These are phyloP conservation scores for Aquilaria malaccensis DNA, from an alignment of 345 rosid genomes.

Conservation along the genomic window DNA sequence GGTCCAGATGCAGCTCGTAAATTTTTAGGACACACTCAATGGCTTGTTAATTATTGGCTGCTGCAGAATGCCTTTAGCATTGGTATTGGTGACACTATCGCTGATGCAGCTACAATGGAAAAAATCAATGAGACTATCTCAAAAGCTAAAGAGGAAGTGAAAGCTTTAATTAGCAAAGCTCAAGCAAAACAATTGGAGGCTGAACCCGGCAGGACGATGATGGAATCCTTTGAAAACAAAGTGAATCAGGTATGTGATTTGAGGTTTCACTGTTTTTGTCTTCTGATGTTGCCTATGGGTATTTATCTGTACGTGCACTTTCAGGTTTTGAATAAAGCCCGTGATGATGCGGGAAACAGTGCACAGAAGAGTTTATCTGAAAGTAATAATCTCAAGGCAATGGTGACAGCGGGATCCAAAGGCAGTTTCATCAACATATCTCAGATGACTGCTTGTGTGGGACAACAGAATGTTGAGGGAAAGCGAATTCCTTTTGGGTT, in stretches of 20 bases:
- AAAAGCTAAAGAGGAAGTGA: constrained; percentile 76
- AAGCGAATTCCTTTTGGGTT: constrained; percentile 91
- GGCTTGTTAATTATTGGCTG: constrained; percentile 99
- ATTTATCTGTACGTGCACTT: not conserved
- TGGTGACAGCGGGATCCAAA: constrained; percentile 97
- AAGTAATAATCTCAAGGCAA: constrained; percentile 91
- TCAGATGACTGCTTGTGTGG: constrained; percentile 96
- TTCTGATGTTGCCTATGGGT: not conserved
- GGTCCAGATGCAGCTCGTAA: constrained; percentile 99
- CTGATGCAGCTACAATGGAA: constrained; percentile 94
- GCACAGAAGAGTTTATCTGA: constrained; percentile 89
- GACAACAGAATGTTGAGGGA: constrained; percentile 97
- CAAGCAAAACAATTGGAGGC: constrained; percentile 63
- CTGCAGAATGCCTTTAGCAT: constrained; percentile 91
- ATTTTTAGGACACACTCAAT: constrained; percentile 96
- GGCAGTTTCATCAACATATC: constrained; percentile 95
- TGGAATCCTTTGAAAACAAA: constrained; percentile 93
- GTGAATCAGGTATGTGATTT: constrained; percentile 66
- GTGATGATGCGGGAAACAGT: constrained; percentile 95
- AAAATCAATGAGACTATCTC: constrained; percentile 84
- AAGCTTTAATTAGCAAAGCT: constrained; percentile 54
- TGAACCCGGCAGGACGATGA: constrained; percentile 90
- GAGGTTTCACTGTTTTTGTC: not conserved
- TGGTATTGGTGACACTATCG: constrained; percentile 98
- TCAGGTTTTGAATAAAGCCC: constrained; percentile 71